Percentiles rank a stretch among this genome's conserved stretches.
phyloP scores from a whole-genome alignment of 2,329 filamentous ascomycete genomes.

The Keithomyces neogunnii region DNA sequence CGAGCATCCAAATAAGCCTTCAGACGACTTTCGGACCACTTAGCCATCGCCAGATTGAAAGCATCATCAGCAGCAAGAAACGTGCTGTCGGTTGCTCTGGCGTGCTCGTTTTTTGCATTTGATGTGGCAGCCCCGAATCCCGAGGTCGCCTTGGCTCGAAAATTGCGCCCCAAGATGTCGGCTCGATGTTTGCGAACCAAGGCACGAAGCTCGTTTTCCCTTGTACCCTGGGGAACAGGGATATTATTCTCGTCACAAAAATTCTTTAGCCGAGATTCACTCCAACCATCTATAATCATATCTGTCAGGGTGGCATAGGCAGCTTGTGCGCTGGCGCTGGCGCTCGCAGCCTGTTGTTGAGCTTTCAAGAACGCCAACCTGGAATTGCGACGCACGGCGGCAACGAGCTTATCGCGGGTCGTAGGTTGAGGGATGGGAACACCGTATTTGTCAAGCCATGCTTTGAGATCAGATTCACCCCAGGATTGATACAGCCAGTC shows the following conservation, averaged over 20 bases:
- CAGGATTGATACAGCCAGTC: conserved; percentile 90
- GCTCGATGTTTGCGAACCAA: conserved; percentile 83
- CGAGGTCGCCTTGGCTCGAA: conserved; percentile 47
- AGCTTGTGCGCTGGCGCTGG: conserved; percentile 55
- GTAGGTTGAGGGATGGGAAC: conserved; percentile 78
- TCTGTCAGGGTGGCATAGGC: conserved; percentile 73
- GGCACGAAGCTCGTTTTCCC: conserved; percentile 80
- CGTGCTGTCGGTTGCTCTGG: conserved; percentile 64
- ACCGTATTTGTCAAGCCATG: conserved; percentile 84
- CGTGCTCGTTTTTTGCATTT: conserved; percentile 66
- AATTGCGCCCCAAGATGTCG: conserved; percentile 58
- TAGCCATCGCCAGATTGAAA: conserved; percentile 52
- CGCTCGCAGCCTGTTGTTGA: conserved; percentile 51
- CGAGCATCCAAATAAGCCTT: conserved; percentile 74
- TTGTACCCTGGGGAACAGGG: conserved; percentile 80
- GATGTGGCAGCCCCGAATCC: conserved; percentile 65
- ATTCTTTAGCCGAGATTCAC: conserved; percentile 79
- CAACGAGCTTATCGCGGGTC: conserved; percentile 79
- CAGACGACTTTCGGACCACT: conserved; percentile 68
- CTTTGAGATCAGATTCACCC: conserved; percentile 89
- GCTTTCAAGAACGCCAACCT: conserved; percentile 65
- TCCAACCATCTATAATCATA: conserved; percentile 81
- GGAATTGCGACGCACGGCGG: conserved; percentile 83
- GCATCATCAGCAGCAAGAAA: conserved; percentile 53
- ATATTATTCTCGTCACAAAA: conserved; percentile 90